Base-by-base conservation (phyloP, 2,329 filamentous ascomycete species). In the Ophiostoma ulmi region DNA sequence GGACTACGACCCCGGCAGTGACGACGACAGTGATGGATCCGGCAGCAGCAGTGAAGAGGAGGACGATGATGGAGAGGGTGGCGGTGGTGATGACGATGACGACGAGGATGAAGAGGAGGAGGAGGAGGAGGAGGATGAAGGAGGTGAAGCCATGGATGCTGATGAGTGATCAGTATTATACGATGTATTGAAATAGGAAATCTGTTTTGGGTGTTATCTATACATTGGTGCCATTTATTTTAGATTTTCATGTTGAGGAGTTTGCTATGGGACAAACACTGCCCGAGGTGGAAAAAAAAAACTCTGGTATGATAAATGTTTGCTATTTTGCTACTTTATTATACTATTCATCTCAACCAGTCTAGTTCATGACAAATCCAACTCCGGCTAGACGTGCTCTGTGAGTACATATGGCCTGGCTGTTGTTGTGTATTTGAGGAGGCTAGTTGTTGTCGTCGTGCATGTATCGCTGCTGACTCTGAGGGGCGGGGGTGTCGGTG, bases 1-100 rank as follows among this genome's bases (percentile, higher is more conserved):
- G 74, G 88, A 90, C 74, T 90, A 90, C 74, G 86, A 90, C 72
- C 88, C 88, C 0, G 86, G 86, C 0, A 86, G 83, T 55, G 86
- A 88, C 5, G 86, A 81, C 0, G 86, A 88, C 5, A 88, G 85
- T 69, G 87, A 86, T 13, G 86, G 87, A 0, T 85, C 83, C 1
- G 86, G 86, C 0, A 76, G 77, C 1, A 84, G 82, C 41, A 82
- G 79, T 17, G 85, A 85, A 4, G 85, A 83, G 0, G 84, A 84
- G 1, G 86, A 85, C 0, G 85, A 86, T 2, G 68, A 61, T 13
- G 70, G 20, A 5, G 70, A 13, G 7, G 68, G 44, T 2, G 70
- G n/a, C 1, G 67, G 17, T 7, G 65, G 39, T 26, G 63, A 38
- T 20, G 69, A 70, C 1, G 69, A 67, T 1, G 36, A 35, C 22